Evolutionary conservation across 495 filamentous ascomycete species (phyloP), one percentile per base, ranked within the genome.

Genomic region (Emericellopsis terricola): DNA sequence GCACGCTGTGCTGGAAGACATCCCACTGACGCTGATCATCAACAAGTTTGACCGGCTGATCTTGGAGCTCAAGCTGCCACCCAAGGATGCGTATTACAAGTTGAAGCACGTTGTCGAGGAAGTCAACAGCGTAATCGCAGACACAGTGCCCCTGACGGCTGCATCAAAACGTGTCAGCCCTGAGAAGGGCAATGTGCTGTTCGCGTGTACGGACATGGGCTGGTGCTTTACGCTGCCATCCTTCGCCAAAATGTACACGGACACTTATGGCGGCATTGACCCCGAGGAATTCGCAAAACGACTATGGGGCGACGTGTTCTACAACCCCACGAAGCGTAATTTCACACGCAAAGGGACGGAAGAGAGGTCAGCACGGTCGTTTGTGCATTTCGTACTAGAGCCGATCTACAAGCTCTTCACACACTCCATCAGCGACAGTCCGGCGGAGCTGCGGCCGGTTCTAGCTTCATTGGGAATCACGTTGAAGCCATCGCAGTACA

Each of bases 41-140:
- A 97, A 96, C 62, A 97, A 97, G 55, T 78, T 97, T 73, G 89
- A 97, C 43, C 73, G 89, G 26, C 59, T 97, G 36, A 92, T 97
- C 36, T 58, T 97, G 21, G 89, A 97, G 52, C 69, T 97, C 34
- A 91, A 93, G 52, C 67, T 97, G 11, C 91, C 91, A 1, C 91
- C 91, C 3, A 80, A 74, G 40, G 89, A 97, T 50, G 89, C 89
- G 16, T 97, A 96, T 52, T 96, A 94, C 69, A 97, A 97, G 58
- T 54, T 97, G 33, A 96, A 94, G 48, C 87, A 96, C 55, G 86
- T 93, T 15, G 76, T 97, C 44, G 89, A 97, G 55, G 82, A 96
- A 53, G 83, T 96, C 46, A 97, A 97, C 53, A 94, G 81, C 0
- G 63, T 85, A 45, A 96, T 97, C 48, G 86, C 94, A 42, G 81